A percentile compares a stretch with the other conserved stretches of the same genome.
phyloP scores from a whole-genome alignment of 2,329 filamentous ascomycete genomes.

The Epichloe aotearoae region DNA sequence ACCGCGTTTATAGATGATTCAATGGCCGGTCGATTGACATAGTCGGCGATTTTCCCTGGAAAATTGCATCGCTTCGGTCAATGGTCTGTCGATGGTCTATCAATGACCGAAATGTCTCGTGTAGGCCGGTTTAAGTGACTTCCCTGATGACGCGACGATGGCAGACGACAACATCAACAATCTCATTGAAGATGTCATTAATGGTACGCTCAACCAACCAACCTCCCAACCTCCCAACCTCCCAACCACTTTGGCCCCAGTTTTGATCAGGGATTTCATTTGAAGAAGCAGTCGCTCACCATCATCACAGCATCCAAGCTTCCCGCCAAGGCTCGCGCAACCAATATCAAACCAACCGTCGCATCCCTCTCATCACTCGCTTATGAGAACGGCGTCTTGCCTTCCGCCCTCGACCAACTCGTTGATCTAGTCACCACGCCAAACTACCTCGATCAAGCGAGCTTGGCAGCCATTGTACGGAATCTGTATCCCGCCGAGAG shows the following conservation, averaged over 20 bases:
- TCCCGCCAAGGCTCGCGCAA: constrained; percentile 52
- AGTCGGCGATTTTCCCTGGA: neutral
- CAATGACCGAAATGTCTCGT: neutral
- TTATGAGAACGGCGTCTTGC: constrained; percentile 55
- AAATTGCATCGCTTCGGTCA: neutral
- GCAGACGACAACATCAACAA: constrained; percentile 20
- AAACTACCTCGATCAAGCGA: constrained; percentile 63
- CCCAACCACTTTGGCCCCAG: neutral
- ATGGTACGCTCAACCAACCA: constrained; percentile 10
- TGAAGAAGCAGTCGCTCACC: neutral
- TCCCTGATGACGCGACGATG: constrained; percentile 6
- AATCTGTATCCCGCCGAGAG: constrained; percentile 61
- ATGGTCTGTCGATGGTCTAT: neutral
- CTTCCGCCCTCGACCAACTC: constrained; percentile 45
- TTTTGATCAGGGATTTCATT: neutral
- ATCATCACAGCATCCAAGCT: constrained; percentile 36
- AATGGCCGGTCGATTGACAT: neutral
- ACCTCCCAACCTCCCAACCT: no score
- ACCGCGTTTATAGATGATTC: neutral
- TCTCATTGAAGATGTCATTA: constrained; percentile 24
- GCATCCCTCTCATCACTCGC: constrained; percentile 49
- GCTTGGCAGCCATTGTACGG: constrained; percentile 52
- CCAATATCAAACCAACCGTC: constrained; percentile 49
- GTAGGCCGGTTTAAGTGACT: neutral
- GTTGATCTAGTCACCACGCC: constrained; percentile 54